Conservation (phyloP, 2,329 filamentous ascomycete species). For the Dactylonectria macrodidyma region DNA sequence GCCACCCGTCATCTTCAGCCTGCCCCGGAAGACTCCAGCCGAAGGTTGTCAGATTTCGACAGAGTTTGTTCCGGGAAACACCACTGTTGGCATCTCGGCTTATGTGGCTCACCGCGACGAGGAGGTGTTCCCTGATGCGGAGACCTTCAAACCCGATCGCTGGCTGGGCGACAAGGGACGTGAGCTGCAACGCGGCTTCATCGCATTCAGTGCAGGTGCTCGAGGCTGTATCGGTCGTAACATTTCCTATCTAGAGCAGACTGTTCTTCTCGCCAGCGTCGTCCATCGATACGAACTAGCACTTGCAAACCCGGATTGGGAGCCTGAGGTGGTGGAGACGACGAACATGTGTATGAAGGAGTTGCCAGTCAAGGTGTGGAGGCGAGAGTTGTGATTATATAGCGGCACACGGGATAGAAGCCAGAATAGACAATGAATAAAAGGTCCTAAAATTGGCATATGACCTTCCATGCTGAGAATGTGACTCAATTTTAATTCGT, state of each 20-base stretch:
- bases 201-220: slow-evolving; percentile 59
- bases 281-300: slow-evolving; percentile 60
- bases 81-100: slow-evolving; percentile 56
- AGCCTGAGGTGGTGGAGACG: slow-evolving; percentile 37
- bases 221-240: slow-evolving; percentile 61
- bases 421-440: slow-evolving; percentile 1
- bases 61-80: slow-evolving; percentile 54
- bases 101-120: slow-evolving; percentile 57
- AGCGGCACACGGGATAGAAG: neutral
- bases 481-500: neutral
- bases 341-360: slow-evolving; percentile 40
- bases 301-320: slow-evolving; percentile 35
- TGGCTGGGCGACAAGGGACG: slow-evolving; percentile 56
- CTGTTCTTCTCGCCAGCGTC: slow-evolving; percentile 59
- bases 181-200: slow-evolving; percentile 53
- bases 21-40: slow-evolving; percentile 46
- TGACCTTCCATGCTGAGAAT: no score
- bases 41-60: slow-evolving; percentile 50
- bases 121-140: slow-evolving; percentile 56
- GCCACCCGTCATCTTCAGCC: slow-evolving; percentile 47
- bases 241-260: slow-evolving; percentile 47
- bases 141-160: slow-evolving; percentile 57
- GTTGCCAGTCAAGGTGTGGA: slow-evolving; percentile 46
- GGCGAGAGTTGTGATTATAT: neutral
- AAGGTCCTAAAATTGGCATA: no score